phyloP scores from a whole-genome alignment of 1,139 yeast genomes.

The Sugiyamaella xylanicola region DNA sequence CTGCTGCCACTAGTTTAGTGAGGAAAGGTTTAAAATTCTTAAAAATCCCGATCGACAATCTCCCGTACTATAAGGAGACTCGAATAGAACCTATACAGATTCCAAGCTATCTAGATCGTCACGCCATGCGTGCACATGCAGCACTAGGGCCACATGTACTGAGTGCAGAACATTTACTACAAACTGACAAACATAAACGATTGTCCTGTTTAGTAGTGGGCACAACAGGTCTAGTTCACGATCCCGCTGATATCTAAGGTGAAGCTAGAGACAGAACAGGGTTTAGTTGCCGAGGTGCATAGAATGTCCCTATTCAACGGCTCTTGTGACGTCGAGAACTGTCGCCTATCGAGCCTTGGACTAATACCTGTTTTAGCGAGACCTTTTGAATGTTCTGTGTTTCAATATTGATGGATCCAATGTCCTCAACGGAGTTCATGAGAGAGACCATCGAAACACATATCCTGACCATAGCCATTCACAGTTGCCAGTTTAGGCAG shows the following conservation, averaged over 20 bases:
- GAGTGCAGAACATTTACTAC: background rate
- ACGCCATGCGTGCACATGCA: background rate
- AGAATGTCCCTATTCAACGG: too few relatives aligned
- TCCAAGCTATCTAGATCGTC: background rate
- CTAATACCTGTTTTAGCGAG: too few relatives aligned
- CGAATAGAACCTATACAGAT: background rate
- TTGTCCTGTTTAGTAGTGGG: background rate
- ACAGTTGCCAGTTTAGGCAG: background rate
- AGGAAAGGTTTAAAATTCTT: background rate
- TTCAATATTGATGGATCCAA: too few relatives aligned
- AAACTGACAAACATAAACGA: background rate
- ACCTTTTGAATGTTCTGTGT: too few relatives aligned
- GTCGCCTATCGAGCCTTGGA: too few relatives aligned
- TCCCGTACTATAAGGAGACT: background rate
- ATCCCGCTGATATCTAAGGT: too few relatives aligned
- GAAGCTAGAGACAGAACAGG: too few relatives aligned
- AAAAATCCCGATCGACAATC: background rate
- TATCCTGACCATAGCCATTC: background rate
- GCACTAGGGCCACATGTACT: background rate
- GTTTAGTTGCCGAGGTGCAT: too few relatives aligned
- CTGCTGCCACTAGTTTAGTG: background rate
- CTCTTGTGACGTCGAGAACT: too few relatives aligned
- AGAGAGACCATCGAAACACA: too few relatives aligned
- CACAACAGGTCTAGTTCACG: too few relatives aligned
- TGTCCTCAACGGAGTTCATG: too few relatives aligned